Evolutionary conservation across 2,329 filamentous ascomycete species (phyloP).

Genomic region (Diaporthe helianthi): DNA sequence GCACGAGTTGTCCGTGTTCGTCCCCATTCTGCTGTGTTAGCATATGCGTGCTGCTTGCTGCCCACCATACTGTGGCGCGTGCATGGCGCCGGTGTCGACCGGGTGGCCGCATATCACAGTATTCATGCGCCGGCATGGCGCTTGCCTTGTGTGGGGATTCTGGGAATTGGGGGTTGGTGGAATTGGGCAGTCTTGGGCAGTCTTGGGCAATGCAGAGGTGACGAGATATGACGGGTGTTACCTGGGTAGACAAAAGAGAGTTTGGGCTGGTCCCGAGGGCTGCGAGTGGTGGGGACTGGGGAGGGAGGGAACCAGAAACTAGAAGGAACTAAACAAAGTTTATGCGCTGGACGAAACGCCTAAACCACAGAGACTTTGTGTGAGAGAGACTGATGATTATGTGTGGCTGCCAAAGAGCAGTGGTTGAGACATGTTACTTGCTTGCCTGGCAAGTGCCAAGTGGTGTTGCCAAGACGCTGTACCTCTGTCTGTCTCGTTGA

Average conservation of each 20-base stretch:
- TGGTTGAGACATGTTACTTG: not conserved
- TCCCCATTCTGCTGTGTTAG: not conserved
- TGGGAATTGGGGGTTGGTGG: not conserved
- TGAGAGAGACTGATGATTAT: not conserved
- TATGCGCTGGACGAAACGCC: constrained; percentile 19
- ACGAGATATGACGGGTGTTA: not conserved
- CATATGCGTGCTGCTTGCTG: not conserved
- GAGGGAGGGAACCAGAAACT: constrained; percentile 6
- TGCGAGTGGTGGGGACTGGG: not conserved
- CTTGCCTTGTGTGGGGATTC: not conserved
- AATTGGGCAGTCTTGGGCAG: not conserved
- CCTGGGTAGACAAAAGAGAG: not conserved
- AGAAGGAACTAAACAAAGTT: constrained; percentile 1
- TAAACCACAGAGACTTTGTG: not conserved
- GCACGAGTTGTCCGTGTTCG: constrained; percentile 16
- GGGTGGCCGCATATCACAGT: constrained; percentile 1
- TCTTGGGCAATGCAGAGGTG: not conserved
- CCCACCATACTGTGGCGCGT: not conserved
- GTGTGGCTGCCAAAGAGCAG: constrained; percentile 2
- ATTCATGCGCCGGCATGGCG: constrained; percentile 26
- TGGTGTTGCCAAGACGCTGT: not conserved
- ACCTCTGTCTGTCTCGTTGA: not conserved
- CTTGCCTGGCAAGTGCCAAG: not conserved
- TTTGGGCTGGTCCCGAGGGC: constrained; percentile 2
- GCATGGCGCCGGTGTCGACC: not conserved